phyloP scores from a whole-genome alignment of 352 stramenopile species.

The Phytophthora constricta region DNA sequence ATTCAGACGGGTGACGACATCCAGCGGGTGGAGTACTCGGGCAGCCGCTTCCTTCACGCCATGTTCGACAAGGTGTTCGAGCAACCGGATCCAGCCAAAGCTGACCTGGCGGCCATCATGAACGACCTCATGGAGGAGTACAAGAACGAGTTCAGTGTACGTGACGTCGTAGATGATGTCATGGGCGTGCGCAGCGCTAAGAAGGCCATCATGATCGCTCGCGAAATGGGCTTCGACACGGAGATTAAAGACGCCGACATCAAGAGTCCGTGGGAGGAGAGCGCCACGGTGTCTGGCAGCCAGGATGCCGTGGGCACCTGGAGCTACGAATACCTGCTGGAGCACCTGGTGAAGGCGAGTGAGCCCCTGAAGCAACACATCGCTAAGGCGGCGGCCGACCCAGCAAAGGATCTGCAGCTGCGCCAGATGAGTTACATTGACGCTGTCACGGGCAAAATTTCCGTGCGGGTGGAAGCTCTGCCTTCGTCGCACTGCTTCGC shows the following conservation, averaged over 20 bases:
- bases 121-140: slow-evolving; percentile 66
- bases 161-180: slow-evolving; percentile 93
- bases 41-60: slow-evolving; percentile 88
- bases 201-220: slow-evolving; percentile 93
- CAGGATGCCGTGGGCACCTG: slow-evolving; percentile 43
- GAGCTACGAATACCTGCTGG: slow-evolving; percentile 64
- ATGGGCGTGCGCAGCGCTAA: slow-evolving; percentile 89
- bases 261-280: slow-evolving; percentile 50
- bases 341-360: slow-evolving; percentile 54
- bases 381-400: slow-evolving; percentile 28
- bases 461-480: slow-evolving; percentile 57
- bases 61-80: slow-evolving; percentile 67
- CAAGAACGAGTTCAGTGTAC: slow-evolving; percentile 56
- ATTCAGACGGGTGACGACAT: slow-evolving; percentile 93
- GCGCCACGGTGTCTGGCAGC: slow-evolving; percentile 38
- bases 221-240: slow-evolving; percentile 90
- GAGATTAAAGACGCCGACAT: slow-evolving; percentile 78
- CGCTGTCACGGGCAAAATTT: slow-evolving; percentile 51
- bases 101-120: slow-evolving; percentile 73
- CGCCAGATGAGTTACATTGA: slow-evolving; percentile 70
- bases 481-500: slow-evolving; percentile 58
- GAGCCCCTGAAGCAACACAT: slow-evolving; percentile 52
- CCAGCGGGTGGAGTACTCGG: slow-evolving; percentile 89
- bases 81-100: slow-evolving; percentile 27
- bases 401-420: slow-evolving; percentile 38